A percentile compares a stretch with the other conserved stretches of the same genome.
phyloP scores from a whole-genome alignment of 1,284 basidiomycete genomes.

The Apiotrichum sp. region DNA sequence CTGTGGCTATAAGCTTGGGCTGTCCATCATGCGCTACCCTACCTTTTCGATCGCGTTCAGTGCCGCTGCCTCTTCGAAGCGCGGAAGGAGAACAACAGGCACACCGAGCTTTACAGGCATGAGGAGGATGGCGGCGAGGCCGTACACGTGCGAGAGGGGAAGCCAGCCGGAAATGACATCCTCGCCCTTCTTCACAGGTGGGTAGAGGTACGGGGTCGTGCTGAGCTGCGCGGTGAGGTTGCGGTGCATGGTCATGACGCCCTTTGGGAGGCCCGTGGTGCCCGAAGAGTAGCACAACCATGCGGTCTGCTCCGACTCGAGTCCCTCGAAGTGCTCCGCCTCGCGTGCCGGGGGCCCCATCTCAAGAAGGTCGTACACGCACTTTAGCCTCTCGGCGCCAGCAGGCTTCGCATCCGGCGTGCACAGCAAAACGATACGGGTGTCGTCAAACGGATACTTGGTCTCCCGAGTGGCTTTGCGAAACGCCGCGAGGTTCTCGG shows the following conservation, averaged over 20 bases:
- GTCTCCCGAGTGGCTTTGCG: constrained; percentile 17
- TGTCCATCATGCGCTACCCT: no score
- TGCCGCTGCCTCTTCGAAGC: constrained; percentile 56
- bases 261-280: constrained; percentile 50
- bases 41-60: constrained; percentile 59
- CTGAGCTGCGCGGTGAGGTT: constrained; percentile 52
- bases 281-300: constrained; percentile 61
- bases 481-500: constrained; percentile 49
- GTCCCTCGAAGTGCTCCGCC: constrained; percentile 10
- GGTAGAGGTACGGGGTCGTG: constrained; percentile 1
- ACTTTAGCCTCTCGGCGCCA: no score
- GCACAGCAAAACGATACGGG: constrained; percentile 10
- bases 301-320: constrained; percentile 6
- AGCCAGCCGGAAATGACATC: constrained; percentile 13
- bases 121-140: constrained; percentile 49
- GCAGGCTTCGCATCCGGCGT: no score
- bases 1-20: constrained; percentile 9
- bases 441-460: constrained; percentile 1
- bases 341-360: background rate
- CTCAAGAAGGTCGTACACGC: no score
- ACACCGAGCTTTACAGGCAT: constrained; percentile 58
- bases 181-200: constrained; percentile 3
- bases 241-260: constrained; percentile 57
- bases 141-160: constrained; percentile 18
- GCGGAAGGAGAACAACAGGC: constrained; percentile 61